These are phyloP conservation scores for Coemansia sp. DNA, from an alignment of 192 early-diverging fungal species.

Conservation along the genomic window DNA sequence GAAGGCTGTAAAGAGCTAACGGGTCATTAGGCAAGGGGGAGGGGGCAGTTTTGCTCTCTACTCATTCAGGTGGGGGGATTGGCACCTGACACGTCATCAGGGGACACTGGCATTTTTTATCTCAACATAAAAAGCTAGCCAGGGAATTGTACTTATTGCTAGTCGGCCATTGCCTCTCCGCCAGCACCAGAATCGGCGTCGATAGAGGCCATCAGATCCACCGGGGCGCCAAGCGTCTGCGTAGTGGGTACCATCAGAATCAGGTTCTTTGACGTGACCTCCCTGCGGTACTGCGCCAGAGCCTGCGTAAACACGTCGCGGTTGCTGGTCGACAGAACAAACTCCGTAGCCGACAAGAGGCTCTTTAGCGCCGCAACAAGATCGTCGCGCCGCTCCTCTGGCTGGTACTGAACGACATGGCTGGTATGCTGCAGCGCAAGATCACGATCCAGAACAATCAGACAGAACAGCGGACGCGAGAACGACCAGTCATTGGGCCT, in stretches of 20 bases:
- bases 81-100: not conserved
- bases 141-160: too few relatives aligned
- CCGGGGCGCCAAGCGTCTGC: slow-evolving; percentile 48
- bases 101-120: not conserved
- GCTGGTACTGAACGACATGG: slow-evolving; percentile 52
- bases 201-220: slow-evolving; percentile 29
- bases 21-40: too few relatives aligned
- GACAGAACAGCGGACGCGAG: slow-evolving; percentile 74
- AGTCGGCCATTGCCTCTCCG: slow-evolving; percentile 41
- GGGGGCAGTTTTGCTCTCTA: not conserved
- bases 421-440: slow-evolving; percentile 45
- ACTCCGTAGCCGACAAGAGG: slow-evolving; percentile 38
- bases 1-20: too few relatives aligned
- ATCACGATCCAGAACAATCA: slow-evolving; percentile 76
- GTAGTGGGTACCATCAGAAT: slow-evolving; percentile 53
- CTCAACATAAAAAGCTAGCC: too few relatives aligned
- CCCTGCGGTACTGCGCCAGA: slow-evolving; percentile 41
- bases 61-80: not conserved
- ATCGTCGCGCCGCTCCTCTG: slow-evolving; percentile 42
- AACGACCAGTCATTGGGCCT: slow-evolving; percentile 79
- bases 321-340: slow-evolving; percentile 30
- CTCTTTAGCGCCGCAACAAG: slow-evolving; percentile 44
- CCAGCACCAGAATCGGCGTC: not conserved
- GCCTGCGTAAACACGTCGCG: slow-evolving; percentile 50
- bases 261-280: slow-evolving; percentile 45